Conservation (phyloP, 331 rosid species). For the Acacia pycnantha region DNA sequence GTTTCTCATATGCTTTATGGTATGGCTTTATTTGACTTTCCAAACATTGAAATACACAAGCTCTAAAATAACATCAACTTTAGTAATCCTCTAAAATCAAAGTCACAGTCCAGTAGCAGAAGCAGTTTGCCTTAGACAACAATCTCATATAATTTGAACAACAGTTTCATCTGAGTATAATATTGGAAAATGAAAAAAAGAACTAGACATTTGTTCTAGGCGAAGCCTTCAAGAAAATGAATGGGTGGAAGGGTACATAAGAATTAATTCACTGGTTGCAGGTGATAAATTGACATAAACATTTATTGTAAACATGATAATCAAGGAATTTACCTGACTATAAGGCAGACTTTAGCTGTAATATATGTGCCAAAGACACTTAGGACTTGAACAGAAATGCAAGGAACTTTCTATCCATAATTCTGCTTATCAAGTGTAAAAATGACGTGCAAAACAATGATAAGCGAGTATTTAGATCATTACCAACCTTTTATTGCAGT, state of each 20-base stretch:
- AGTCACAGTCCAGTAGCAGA: not conserved
- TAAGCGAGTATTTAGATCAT: conserved; percentile 16
- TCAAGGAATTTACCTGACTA: not conserved
- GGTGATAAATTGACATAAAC: not conserved
- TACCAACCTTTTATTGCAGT: conserved; percentile 72
- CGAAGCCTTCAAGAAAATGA: not conserved
- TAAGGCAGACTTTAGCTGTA: conserved; percentile 20
- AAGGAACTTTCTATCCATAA: not conserved
- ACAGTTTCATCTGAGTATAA: not conserved
- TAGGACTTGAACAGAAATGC: not conserved
- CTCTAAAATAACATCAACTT: not conserved
- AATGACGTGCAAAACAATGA: not conserved
- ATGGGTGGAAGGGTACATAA: not conserved
- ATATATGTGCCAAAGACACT: conserved; percentile 15
- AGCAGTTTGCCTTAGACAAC: not conserved
- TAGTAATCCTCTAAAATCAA: not conserved
- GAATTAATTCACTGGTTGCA: not conserved
- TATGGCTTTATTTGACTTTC: not conserved
- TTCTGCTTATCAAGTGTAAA: not conserved
- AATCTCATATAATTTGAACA: not conserved
- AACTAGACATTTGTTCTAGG: not conserved
- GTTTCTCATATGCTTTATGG: not conserved
- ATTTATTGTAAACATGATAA: not conserved
- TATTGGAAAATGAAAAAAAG: not conserved
- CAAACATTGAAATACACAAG: conserved; percentile 4